Percentiles rank a stretch among this genome's conserved stretches.
These are phyloP conservation scores for Carnegiea gigantea DNA, from an alignment of 179 eudicot genomes.

Conservation along the genomic window DNA sequence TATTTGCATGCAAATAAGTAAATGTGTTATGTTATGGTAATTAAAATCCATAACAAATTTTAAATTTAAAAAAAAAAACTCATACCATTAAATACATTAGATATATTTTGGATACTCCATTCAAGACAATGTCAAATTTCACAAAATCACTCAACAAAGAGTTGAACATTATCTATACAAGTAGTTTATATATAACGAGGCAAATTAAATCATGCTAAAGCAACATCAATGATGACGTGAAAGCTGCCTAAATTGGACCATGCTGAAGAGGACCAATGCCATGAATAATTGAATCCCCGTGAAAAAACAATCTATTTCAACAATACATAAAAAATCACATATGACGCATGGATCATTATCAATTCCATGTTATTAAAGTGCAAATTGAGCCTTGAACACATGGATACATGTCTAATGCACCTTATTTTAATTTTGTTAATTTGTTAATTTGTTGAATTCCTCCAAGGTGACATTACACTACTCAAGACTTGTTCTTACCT, in stretches of 20 bases:
- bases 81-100: background rate
- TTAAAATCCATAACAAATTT: too few relatives aligned
- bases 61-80: background rate
- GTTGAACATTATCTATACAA: background rate
- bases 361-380: background rate
- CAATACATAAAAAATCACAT: background rate
- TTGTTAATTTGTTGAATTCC: conserved; percentile 17
- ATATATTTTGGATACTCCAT: background rate
- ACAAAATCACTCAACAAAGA: background rate
- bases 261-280: background rate
- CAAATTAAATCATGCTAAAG: background rate
- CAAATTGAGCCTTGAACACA: background rate
- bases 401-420: background rate
- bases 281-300: background rate
- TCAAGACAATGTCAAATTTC: background rate
- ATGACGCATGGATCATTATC: background rate
- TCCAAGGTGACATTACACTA: conserved; percentile 13
- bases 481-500: conserved; percentile 22
- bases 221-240: background rate
- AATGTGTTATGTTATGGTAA: too few relatives aligned
- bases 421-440: background rate
- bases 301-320: background rate
- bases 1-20: too few relatives aligned
- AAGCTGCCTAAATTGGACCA: background rate
- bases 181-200: background rate